Percentiles rank a stretch among this genome's conserved stretches.
Evolutionary conservation across 495 filamentous ascomycete genomes (phyloP).

Genomic region (Penicillium crystallinum): DNA sequence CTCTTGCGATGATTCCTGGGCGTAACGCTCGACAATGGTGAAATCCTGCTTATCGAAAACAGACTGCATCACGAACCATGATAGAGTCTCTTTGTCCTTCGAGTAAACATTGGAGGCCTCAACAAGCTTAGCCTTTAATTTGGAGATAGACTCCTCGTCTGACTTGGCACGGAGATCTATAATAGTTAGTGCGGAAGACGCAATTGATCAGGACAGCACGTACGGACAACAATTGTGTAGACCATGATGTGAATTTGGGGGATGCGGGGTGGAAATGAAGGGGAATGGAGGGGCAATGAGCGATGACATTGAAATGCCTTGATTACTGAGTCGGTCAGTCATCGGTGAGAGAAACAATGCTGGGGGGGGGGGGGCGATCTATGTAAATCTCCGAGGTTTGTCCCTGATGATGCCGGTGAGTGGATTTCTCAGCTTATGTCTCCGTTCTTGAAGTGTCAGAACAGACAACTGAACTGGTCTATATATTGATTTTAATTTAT

Average conservation of each 20-base stretch:
- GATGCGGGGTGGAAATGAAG: background rate
- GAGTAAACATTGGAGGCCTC: slow-evolving; percentile 61
- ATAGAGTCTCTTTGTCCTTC: slow-evolving; percentile 60
- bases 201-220: slow-evolving; percentile 4
- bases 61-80: slow-evolving; percentile 66
- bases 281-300: background rate
- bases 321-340: background rate
- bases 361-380: background rate
- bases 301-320: background rate
- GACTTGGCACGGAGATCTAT: slow-evolving; percentile 59
- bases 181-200: background rate
- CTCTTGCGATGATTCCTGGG: slow-evolving; percentile 51
- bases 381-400: slow-evolving; percentile 6
- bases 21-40: slow-evolving; percentile 64
- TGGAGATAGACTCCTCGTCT: slow-evolving; percentile 52
- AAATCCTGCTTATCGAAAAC: slow-evolving; percentile 58
- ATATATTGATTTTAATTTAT: slow-evolving; percentile 19
- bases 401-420: background rate
- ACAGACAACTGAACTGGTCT: slow-evolving; percentile 4
- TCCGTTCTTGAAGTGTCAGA: background rate
- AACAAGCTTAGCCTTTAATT: slow-evolving; percentile 60
- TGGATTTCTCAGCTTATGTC: background rate
- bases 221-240: slow-evolving; percentile 57
- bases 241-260: slow-evolving; percentile 27
- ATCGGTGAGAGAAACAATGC: slow-evolving; percentile 3